Evolutionary conservation across 116 monocot species (phyloP).

Genomic region (Dioscorea cayenensis): DNA sequence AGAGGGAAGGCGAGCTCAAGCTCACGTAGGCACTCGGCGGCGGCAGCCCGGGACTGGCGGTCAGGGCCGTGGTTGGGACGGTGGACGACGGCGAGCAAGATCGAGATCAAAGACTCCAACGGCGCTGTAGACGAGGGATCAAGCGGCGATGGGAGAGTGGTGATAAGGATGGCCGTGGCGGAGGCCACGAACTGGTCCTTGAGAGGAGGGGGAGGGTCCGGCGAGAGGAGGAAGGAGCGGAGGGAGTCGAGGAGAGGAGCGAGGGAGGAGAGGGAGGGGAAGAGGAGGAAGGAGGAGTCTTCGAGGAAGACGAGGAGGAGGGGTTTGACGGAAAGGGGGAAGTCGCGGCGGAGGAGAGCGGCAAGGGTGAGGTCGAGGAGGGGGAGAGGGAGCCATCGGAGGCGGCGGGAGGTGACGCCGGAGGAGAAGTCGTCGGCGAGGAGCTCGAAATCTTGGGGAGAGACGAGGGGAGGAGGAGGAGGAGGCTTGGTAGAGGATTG

Average conservation of each 20-base stretch:
- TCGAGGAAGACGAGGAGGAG: constrained; percentile 45
- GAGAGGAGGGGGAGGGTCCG: constrained; percentile 9
- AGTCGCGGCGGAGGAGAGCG: constrained; percentile 53
- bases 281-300: constrained; percentile 16
- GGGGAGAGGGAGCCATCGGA: constrained; percentile 30
- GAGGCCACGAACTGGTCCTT: constrained; percentile 38
- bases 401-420: constrained; percentile 42
- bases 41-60: constrained; percentile 45
- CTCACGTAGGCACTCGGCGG: constrained; percentile 86
- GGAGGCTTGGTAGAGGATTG: constrained; percentile 7
- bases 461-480: constrained; percentile 9
- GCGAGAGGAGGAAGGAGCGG: constrained; percentile 20
- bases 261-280: constrained; percentile 15
- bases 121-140: constrained; percentile 10
- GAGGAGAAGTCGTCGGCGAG: constrained; percentile 38
- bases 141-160: constrained; percentile 16
- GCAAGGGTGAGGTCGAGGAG: constrained; percentile 37
- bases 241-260: constrained; percentile 26
- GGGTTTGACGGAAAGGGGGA: constrained; percentile 26
- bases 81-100: constrained; percentile 52
- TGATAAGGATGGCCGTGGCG: constrained; percentile 35
- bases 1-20: constrained; percentile 59
- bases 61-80: constrained; percentile 76
- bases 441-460: constrained; percentile 45
- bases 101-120: constrained; percentile 39